These are phyloP conservation scores for Pseudogymnoascus sp. DNA, from an alignment of 2,329 filamentous ascomycete genomes.

Conservation along the genomic window DNA sequence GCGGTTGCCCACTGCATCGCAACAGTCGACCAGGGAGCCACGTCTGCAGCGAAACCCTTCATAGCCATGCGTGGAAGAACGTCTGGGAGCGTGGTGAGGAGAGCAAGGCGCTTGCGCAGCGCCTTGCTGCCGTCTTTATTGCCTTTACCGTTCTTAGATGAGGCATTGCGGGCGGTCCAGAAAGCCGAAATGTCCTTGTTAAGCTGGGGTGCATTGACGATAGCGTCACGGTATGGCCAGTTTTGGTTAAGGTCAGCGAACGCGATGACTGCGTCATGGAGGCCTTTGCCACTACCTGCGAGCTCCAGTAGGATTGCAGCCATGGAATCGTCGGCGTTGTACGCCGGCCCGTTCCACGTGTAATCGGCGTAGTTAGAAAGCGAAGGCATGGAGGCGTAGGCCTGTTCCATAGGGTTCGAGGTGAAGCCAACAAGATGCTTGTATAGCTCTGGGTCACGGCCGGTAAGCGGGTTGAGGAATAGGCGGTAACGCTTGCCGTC, in stretches of 20 bases:
- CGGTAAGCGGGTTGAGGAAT: constrained; percentile 23
- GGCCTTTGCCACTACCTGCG: not conserved
- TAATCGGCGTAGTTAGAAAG: constrained; percentile 21
- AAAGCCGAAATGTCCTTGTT: constrained; percentile 18
- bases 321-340: constrained; percentile 16
- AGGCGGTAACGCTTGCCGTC: constrained; percentile 20
- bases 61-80: constrained; percentile 14
- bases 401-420: constrained; percentile 21
- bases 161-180: constrained; percentile 14
- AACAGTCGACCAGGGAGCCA: constrained; percentile 19
- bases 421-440: constrained; percentile 23
- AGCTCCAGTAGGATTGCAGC: not conserved
- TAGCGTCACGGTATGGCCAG: constrained; percentile 20
- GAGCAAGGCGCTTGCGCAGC: not conserved
- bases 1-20: constrained; percentile 20
- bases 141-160: not conserved
- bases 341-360: constrained; percentile 20
- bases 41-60: constrained; percentile 17
- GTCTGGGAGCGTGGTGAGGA: not conserved
- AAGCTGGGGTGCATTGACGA: constrained; percentile 17
- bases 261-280: constrained; percentile 16
- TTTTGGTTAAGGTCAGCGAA: constrained; percentile 21
- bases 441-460: constrained; percentile 18
- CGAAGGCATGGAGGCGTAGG: constrained; percentile 20
- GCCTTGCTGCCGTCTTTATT: not conserved